Percentiles rank a stretch among this genome's conserved stretches.
Conservation (phyloP, 768 basidiomycete species). For the Lentinula detonsa region DNA sequence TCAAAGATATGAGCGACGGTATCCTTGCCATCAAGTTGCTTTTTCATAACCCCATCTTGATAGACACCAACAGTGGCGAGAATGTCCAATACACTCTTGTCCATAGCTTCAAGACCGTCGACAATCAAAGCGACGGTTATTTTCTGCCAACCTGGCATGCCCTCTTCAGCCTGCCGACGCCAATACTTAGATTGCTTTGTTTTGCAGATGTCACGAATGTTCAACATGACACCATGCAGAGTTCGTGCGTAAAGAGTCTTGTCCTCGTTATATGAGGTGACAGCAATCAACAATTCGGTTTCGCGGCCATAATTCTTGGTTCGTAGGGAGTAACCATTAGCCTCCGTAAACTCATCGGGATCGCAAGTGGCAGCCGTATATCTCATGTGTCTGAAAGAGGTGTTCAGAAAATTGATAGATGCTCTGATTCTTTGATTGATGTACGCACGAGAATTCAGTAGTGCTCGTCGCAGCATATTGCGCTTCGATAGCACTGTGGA, state of each 20-base stretch:
- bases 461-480: conserved; percentile 51
- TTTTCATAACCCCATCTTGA: conserved; percentile 95
- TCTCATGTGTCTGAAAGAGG: conserved; percentile 67
- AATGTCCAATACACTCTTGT: conserved; percentile 88
- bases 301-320: conserved; percentile 81
- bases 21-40: conserved; percentile 81
- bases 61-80: conserved; percentile 89
- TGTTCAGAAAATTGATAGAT: background rate
- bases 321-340: conserved; percentile 79
- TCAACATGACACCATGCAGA: conserved; percentile 93
- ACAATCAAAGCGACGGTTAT: conserved; percentile 88
- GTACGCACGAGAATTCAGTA: conserved; percentile 67
- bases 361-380: conserved; percentile 91
- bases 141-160: conserved; percentile 83
- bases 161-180: conserved; percentile 77
- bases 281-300: conserved; percentile 91
- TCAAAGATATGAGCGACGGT: conserved; percentile 95
- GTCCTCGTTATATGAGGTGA: conserved; percentile 92
- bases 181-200: conserved; percentile 93
- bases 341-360: conserved; percentile 81
- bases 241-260: conserved; percentile 89
- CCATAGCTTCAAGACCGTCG: conserved; percentile 92
- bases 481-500: conserved; percentile 58
- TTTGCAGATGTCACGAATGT: conserved; percentile 96
- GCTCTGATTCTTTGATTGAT: background rate